Percentiles rank a stretch among this genome's conserved stretches.
Conservation (phyloP, 768 basidiomycete species). For the Lentinus tigrinus region DNA sequence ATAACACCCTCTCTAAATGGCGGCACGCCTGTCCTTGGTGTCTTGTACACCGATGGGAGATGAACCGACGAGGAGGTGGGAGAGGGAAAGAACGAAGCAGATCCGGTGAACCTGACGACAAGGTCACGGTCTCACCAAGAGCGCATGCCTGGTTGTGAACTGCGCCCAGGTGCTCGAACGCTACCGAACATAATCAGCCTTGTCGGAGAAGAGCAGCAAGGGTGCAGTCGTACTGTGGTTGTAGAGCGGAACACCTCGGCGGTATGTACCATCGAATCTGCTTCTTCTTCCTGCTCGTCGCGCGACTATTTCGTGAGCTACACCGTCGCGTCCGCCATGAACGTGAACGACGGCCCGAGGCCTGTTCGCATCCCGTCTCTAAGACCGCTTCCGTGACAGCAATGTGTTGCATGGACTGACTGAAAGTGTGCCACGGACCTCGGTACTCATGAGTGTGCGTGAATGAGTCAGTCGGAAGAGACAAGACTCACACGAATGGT, state of each 20-base stretch:
- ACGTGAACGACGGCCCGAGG: conserved; percentile 77
- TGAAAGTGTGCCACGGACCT: too few relatives aligned
- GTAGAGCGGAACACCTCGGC: conserved; percentile 31
- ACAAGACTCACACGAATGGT: conserved; percentile 61
- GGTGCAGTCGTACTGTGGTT: too few relatives aligned
- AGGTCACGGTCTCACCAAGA: conserved; percentile 7
- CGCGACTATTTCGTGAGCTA: conserved; percentile 50
- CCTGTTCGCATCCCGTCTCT: conserved; percentile 54
- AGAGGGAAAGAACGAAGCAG: conserved; percentile 89
- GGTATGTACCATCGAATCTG: conserved; percentile 7
- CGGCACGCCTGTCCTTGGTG: conserved; percentile 89
- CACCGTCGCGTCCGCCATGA: conserved; percentile 69
- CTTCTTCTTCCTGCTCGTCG: background rate
- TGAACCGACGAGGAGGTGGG: conserved; percentile 80
- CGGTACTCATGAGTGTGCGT: conserved; percentile 61
- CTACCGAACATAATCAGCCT: too few relatives aligned
- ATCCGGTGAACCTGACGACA: conserved; percentile 80
- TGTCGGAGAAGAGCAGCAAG: too few relatives aligned
- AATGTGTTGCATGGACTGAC: too few relatives aligned
- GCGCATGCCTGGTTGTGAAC: too few relatives aligned
- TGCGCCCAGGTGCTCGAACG: too few relatives aligned
- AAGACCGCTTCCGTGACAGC: conserved; percentile 30
- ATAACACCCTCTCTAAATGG: conserved; percentile 98
- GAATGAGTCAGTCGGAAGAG: background rate
- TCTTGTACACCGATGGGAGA: conserved; percentile 84